Base-by-base conservation (phyloP, 2,329 filamentous ascomycete genomes). In the Eurotiales sp. region DNA sequence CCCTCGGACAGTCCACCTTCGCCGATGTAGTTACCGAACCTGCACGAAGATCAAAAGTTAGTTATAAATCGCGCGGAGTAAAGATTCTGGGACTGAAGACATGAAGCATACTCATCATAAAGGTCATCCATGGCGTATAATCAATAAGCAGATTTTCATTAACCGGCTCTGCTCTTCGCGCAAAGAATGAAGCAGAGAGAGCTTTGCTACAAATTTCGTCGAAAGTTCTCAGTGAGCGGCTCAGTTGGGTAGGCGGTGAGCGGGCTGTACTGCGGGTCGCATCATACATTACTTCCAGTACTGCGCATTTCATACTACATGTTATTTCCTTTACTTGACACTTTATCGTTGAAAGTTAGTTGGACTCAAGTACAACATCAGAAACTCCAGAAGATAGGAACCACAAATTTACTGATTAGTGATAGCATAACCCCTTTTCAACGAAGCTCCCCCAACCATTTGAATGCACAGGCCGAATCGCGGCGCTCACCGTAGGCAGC, bases 11-110 rank as follows among this genome's bases (percentile, higher is more conserved):
- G 87, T 69, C 85, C 86, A 64, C 89, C 89, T 72, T 96, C 93
- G 66, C 93, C 93, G 68, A 97, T 96, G 74, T 93, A 97, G 77
- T 97, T 97, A 66, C 92, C 92, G 75, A 97, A 97, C 78, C 90
- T 95, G 60, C 46, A 45, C 41, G 34, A 30, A 45, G 42, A 5
- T 21, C 27, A 27, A 32, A 34, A 19, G 30, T 46, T 19, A 46
- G 44, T 14, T 17, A 23, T 8, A 12, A 42, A 42, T n/a, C n/a
- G n/a, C n/a, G n/a, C n/a, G n/a, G n/a, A n/a, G n/a, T n/a, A n/a
- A n/a, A 2, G 22, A 22, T 3, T 42, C 11, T n/a, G 14, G 11
- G 15, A 15, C 8, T 27, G 30, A 17, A 32, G 10, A 12, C 22
- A 7, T 8, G 21, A 34, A 47, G 56, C 60, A 59, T 76, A 95